These are phyloP conservation scores for Jamesozyma lodderae DNA, from an alignment of 805 yeast genomes.

Conservation along the genomic window DNA sequence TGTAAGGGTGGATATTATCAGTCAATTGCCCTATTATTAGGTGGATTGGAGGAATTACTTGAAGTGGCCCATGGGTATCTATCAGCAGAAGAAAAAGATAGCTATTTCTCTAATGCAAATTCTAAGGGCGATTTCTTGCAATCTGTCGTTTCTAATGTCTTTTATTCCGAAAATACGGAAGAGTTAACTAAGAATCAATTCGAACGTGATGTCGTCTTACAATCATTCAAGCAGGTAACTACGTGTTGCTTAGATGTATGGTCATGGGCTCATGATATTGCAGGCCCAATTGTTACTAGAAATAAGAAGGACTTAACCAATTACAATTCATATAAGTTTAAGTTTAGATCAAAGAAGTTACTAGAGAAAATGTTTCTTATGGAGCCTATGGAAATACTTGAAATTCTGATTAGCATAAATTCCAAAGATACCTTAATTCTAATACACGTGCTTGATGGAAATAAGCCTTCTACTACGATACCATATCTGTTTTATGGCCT, in stretches of 20 bases:
- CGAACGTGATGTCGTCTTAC: slow-evolving; percentile 47
- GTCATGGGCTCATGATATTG: slow-evolving; percentile 40
- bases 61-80: slow-evolving; percentile 49
- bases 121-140: slow-evolving; percentile 27
- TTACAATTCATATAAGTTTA: slow-evolving; percentile 50
- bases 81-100: slow-evolving; percentile 29
- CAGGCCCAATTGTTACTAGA: slow-evolving; percentile 5
- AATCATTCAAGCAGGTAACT: slow-evolving; percentile 55
- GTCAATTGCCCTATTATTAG: slow-evolving; percentile 37
- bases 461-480: slow-evolving; percentile 64
- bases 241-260: slow-evolving; percentile 53
- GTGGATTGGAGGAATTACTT: slow-evolving; percentile 61
- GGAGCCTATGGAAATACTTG: slow-evolving; percentile 69
- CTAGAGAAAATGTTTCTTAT: slow-evolving; percentile 54
- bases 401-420: slow-evolving; percentile 43
- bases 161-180: slow-evolving; percentile 26
- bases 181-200: slow-evolving; percentile 34
- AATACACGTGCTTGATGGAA: slow-evolving; percentile 71
- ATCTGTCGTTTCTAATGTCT: slow-evolving; percentile 29
- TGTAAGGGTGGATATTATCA: slow-evolving; percentile 36
- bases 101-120: slow-evolving; percentile 11
- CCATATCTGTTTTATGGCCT: slow-evolving; percentile 49
- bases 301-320: slow-evolving; percentile 20
- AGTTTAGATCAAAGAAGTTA: slow-evolving; percentile 57
- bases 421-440: slow-evolving; percentile 23